Percentiles rank a stretch among this genome's conserved stretches.
Evolutionary conservation across 2,329 filamentous ascomycete species (phyloP).

Genomic region (Paecilomyces formosus): DNA sequence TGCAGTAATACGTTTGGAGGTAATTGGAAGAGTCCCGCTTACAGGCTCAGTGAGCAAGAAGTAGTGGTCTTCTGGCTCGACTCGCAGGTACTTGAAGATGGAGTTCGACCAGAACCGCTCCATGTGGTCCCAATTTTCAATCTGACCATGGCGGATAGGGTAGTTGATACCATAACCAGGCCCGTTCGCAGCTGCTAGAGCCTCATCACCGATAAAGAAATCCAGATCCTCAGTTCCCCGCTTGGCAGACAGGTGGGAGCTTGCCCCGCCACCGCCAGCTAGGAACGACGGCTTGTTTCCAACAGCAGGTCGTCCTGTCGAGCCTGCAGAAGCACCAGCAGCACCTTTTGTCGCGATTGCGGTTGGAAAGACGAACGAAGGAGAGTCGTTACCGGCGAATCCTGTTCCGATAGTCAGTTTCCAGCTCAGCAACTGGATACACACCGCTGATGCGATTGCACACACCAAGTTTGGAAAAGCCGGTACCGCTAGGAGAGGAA

Average conservation of each 20-base stretch:
- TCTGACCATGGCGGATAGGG: constrained; percentile 93
- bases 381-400: constrained; percentile 98
- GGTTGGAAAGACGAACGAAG: constrained; percentile 97
- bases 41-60: constrained; percentile 97
- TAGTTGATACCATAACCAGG: constrained; percentile 96
- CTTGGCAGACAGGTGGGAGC: constrained; percentile 80
- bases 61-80: constrained; percentile 97
- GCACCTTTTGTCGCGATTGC: constrained; percentile 92
- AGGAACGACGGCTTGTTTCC: constrained; percentile 94
- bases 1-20: not conserved
- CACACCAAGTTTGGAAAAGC: constrained; percentile 97
- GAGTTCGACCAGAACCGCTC: constrained; percentile 99
- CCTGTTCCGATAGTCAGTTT: constrained; percentile 49
- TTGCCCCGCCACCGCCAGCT: constrained; percentile 77
- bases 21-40: constrained; percentile 27
- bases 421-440: constrained; percentile 6
- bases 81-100: constrained; percentile 98
- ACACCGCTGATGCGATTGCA: constrained; percentile 5
- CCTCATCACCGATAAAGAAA: constrained; percentile 98
- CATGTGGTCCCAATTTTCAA: constrained; percentile 99
- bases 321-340: constrained; percentile 64
- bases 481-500: constrained; percentile 70
- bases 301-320: constrained; percentile 73
- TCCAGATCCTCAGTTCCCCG: constrained; percentile 95
- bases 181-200: constrained; percentile 71